Evolutionary conservation across 306 rosid genomes (phyloP), one percentile per base, ranked within the genome.

Genomic region (Acacia crassicarpa): DNA sequence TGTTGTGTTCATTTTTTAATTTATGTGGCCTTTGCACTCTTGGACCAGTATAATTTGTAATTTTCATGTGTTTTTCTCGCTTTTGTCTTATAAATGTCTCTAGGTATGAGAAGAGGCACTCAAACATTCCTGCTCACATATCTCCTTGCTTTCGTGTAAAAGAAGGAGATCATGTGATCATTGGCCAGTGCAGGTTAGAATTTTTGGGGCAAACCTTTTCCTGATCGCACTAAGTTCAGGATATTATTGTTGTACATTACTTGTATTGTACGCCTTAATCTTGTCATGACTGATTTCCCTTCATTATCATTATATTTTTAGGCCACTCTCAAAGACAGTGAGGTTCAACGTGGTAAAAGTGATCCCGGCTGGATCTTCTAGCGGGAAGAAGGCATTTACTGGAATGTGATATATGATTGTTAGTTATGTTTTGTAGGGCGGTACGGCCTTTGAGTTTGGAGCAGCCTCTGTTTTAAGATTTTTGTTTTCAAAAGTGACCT

Each of bases 101-200:
- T 65, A 92, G 98, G 61, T 94, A 90, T 72, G 98, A 94, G 87
- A 94, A 90, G 75, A 84, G 98, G 81, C 97, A 94, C 58, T 94
- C 98, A 2, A 94, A 92, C 77, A 92, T 92, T 59, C 81, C 98
- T 19, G 96, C 98, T 0, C 97, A 92, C 22, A 35, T 89, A 12
- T 92, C 98, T 33, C 96, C 97, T 7, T 91, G 96, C 88, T 94
- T 94, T 84, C 94, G 98, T 78, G 97, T 91, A 82, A 92, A 94
- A 82, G 98, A 94, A 78, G 98, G 98, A 14, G 97, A 94, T 85
- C 90, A 94, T 63, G 96, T 92, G 5, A 91, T 75, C 30, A 84
- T 94, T 16, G 97, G 97, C 43, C 98, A 94, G 63, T 92, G 98
- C 98, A 91, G 98, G 98, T 94, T 14, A 90, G 72, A 30, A 56